Evolutionary conservation across 1,139 yeast genomes (phyloP).

Genomic region (Candida buenavistaensis): DNA sequence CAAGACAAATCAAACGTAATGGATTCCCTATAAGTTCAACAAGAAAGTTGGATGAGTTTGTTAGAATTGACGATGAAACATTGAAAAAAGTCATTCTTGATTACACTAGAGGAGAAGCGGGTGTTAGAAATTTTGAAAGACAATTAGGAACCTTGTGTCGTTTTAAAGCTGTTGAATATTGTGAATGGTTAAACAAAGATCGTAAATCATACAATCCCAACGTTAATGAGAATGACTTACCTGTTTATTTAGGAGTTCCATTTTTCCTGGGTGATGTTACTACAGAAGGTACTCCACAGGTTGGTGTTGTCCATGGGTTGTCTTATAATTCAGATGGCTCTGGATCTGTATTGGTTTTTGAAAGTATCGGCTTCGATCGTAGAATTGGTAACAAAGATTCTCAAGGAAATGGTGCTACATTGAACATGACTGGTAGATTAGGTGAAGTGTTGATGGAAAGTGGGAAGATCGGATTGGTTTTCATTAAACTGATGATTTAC

Average conservation of each 20-base stretch:
- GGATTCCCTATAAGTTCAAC: constrained; percentile 49
- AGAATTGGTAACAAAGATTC: constrained; percentile 41
- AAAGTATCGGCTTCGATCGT: constrained; percentile 61
- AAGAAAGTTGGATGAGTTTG: constrained; percentile 29
- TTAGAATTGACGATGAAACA: constrained; percentile 45
- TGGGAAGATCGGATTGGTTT: constrained; percentile 74
- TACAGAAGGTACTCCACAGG: constrained; percentile 21
- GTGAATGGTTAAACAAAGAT: constrained; percentile 35
- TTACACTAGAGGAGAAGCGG: constrained; percentile 79
- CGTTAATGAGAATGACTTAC: constrained; percentile 45
- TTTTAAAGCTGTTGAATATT: constrained; percentile 77
- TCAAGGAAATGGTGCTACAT: constrained; percentile 23
- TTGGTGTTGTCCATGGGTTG: constrained; percentile 87
- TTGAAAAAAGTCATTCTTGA: constrained; percentile 62
- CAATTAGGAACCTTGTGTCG: constrained; percentile 73
- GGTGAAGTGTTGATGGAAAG: constrained; percentile 85
- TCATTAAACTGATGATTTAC: constrained; percentile 62
- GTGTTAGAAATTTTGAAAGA: constrained; percentile 79
- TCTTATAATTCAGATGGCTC: constrained; percentile 88
- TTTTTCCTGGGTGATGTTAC: constrained; percentile 24
- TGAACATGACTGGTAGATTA: constrained; percentile 76
- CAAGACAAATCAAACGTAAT: constrained; percentile 73
- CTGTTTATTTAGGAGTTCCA: constrained; percentile 57
- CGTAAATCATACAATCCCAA: constrained; percentile 28
- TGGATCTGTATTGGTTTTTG: constrained; percentile 81